Evolutionary conservation across 2,329 filamentous ascomycete species (phyloP).

Genomic region (Fusarium vanettenii): DNA sequence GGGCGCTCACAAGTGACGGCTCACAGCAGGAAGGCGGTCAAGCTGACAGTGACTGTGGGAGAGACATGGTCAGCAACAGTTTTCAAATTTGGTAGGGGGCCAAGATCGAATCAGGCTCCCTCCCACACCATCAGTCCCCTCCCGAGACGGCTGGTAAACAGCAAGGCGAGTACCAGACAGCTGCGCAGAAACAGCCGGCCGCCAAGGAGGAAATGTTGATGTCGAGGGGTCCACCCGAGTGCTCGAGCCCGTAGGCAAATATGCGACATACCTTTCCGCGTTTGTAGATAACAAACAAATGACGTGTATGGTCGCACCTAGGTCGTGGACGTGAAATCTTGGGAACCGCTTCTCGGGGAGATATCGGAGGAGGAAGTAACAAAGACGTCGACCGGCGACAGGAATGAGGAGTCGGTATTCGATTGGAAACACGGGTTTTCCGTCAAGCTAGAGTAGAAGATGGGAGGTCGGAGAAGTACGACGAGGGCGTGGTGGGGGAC

Average conservation of each 20-base stretch:
- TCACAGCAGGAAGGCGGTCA: slow-evolving; percentile 42
- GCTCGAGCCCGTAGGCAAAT: slow-evolving; percentile 12
- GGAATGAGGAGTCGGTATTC: slow-evolving; percentile 25
- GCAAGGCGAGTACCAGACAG: slow-evolving; percentile 16
- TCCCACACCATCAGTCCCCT: slow-evolving; percentile 5
- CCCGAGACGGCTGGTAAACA: slow-evolving; percentile 15
- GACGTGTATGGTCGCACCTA: slow-evolving; percentile 37
- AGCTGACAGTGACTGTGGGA: slow-evolving; percentile 32
- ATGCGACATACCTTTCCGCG: slow-evolving; percentile 36
- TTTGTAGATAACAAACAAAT: slow-evolving; percentile 37
- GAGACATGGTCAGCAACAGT: slow-evolving; percentile 31
- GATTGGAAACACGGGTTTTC: slow-evolving; percentile 17
- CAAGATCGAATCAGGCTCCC: slow-evolving; percentile 6
- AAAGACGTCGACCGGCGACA: slow-evolving; percentile 43
- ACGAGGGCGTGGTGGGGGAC: slow-evolving; percentile 20
- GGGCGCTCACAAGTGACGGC: slow-evolving; percentile 37
- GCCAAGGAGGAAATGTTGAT: slow-evolving; percentile 5
- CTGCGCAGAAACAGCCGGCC: slow-evolving; percentile 5
- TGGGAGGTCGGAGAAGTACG: not conserved
- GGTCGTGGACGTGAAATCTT: slow-evolving; percentile 19
- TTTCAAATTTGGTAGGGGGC: not conserved
- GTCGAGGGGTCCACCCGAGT: slow-evolving; percentile 24
- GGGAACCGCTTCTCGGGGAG: slow-evolving; percentile 28
- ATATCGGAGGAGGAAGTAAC: slow-evolving; percentile 17
- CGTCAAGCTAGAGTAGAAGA: slow-evolving; percentile 10